Conservation (phyloP, 2,329 filamentous ascomycete genomes). For the Monilinia aucupariae region DNA sequence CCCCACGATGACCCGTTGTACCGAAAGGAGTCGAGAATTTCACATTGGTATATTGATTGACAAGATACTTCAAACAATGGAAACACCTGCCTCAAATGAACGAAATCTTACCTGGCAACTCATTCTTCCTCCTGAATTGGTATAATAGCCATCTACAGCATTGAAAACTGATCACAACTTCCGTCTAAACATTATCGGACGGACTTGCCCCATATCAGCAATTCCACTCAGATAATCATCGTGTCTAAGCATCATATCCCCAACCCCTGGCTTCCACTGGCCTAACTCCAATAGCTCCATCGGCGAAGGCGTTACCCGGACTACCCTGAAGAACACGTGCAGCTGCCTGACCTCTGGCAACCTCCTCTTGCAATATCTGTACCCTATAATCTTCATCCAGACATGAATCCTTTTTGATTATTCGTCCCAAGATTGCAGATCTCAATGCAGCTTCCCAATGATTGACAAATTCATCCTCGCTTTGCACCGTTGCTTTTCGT, state of each 20-base stretch:
- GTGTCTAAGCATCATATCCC: slow-evolving; percentile 26
- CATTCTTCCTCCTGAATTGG: not conserved
- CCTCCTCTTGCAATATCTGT: slow-evolving; percentile 37
- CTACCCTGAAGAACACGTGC: slow-evolving; percentile 17
- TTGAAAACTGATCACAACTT: not conserved
- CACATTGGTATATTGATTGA: not conserved
- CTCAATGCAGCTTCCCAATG: slow-evolving; percentile 57
- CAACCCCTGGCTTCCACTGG: slow-evolving; percentile 35
- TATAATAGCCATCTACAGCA: not conserved
- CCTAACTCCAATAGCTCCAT: slow-evolving; percentile 41
- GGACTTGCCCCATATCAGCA: not conserved
- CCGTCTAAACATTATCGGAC: not conserved
- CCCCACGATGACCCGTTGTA: not conserved
- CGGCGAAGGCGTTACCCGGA: slow-evolving; percentile 40
- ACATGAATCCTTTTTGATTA: slow-evolving; percentile 42
- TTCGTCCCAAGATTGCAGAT: slow-evolving; percentile 52
- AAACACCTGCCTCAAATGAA: not conserved
- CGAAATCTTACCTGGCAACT: not conserved
- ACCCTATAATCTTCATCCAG: slow-evolving; percentile 54
- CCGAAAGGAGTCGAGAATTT: not conserved
- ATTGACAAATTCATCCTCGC: slow-evolving; percentile 54
- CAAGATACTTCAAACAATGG: not conserved
- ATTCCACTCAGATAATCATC: not conserved
- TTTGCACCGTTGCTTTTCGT: slow-evolving; percentile 32
- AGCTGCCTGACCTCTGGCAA: slow-evolving; percentile 21